Base-by-base conservation (phyloP, 768 basidiomycete genomes). In the Polyporus arcularius region DNA sequence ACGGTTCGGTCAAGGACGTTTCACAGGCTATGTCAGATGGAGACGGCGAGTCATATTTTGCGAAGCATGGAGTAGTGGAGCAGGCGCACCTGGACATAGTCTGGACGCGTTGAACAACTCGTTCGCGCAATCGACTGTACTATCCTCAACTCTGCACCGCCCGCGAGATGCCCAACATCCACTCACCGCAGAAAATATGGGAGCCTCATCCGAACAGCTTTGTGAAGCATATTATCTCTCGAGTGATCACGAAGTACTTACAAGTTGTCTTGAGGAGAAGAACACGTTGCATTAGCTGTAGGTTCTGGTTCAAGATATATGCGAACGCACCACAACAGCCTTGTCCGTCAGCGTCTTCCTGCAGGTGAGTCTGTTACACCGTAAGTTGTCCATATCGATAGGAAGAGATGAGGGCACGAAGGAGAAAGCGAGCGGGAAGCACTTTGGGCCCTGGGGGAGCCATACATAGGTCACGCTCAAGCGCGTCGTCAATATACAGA, bases 111-210 rank as follows among this genome's bases (percentile, higher is more conserved):
- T 89, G 74, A 94, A 94, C 31, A 92, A 72, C 69, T 92, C 89
- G 68, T 91, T 92, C 28, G 92, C 92, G 70, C 92, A 94, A 30
- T 89, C 87, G 57, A 92, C 92, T 92, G 50, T 7, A 62, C 50
- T 51, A 50, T 7, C 49, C 43, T 46, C 35, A 48, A 58, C 26
- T 52, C 45, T 43, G 54, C 28, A 31, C 38, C 21, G 40, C 38
- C 31, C 43, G 18, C 64, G 10, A 47, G 53, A 40, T 40, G 16
- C 7, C 35, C n/a, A 21, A 10, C 45, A 60, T 48, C 55, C 45
- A 43, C 71, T 68, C 73, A 89, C 91, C 80, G 70, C 91, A 93
- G 71, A 93, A 93, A 73, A 93, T 92, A 78, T 92, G 91, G 57
- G 91, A 92, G 75, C 91, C 91, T 92, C 57, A 47, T 11, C 31